These are phyloP conservation scores for Phytopythium oedochilum DNA, from an alignment of 352 stramenopile genomes.

Conservation along the genomic window DNA sequence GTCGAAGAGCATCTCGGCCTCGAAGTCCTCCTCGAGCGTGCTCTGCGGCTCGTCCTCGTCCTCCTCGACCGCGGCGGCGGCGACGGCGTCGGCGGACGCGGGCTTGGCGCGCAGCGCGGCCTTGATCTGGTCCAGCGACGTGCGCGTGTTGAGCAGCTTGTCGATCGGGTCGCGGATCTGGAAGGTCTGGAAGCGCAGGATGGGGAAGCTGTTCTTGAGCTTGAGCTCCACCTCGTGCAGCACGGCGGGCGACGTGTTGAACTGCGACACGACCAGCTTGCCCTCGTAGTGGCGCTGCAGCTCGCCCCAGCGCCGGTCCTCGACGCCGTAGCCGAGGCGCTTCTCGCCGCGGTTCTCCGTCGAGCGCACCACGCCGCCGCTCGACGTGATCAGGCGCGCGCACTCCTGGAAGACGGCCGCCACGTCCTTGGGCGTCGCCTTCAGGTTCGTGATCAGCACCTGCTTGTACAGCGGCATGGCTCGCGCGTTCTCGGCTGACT, in stretches of 20 bases:
- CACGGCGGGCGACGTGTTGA: constrained; percentile 70
- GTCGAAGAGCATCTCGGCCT: constrained; percentile 54
- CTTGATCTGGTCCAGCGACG: constrained; percentile 59
- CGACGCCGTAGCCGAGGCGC: constrained; percentile 74
- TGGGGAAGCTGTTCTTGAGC: constrained; percentile 81
- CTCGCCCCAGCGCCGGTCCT: constrained; percentile 83
- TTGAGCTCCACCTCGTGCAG: constrained; percentile 74
- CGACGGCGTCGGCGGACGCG: constrained; percentile 27
- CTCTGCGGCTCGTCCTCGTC: constrained; percentile 24
- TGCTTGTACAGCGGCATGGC: constrained; percentile 88
- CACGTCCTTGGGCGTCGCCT: constrained; percentile 80
- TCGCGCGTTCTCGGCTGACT: neutral
- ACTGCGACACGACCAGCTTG: constrained; percentile 85
- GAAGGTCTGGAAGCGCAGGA: constrained; percentile 86
- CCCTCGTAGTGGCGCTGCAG: constrained; percentile 83
- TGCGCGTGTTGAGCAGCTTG: constrained; percentile 78
- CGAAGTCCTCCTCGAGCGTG: constrained; percentile 23
- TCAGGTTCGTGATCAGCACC: constrained; percentile 85
- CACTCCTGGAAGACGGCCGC: constrained; percentile 82
- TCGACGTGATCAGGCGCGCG: constrained; percentile 55
- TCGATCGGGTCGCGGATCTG: constrained; percentile 81
- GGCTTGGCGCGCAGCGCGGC: constrained; percentile 44
- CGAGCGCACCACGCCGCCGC: constrained; percentile 70
- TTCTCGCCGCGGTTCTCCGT: constrained; percentile 82
- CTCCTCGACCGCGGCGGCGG: no score